Evolutionary conservation across 2,329 filamentous ascomycete genomes (phyloP).

Genomic region (Calycina marina): DNA sequence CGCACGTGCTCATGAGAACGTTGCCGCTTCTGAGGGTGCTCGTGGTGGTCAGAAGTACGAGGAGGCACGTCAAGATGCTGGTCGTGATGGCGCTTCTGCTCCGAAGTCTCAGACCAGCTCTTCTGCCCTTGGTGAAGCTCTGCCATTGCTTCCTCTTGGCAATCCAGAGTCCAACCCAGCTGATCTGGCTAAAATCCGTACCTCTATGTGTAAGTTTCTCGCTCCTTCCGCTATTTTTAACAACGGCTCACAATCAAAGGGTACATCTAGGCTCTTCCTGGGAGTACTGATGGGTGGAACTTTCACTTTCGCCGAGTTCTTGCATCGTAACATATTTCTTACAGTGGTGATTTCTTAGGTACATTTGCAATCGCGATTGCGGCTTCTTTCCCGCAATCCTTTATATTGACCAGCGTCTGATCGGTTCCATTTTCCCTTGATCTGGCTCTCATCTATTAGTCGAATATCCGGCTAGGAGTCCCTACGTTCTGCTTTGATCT

Average conservation of each 20-base stretch:
- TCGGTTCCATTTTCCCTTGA: neutral
- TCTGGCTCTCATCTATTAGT: neutral
- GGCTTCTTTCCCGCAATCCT: no score
- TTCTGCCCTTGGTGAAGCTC: conserved; percentile 7
- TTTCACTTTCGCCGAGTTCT: no score
- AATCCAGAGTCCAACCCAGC: conserved; percentile 3
- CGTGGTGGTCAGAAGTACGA: conserved; percentile 28
- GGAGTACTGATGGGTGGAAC: no score
- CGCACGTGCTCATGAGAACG: conserved; percentile 57
- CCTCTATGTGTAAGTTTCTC: conserved; percentile 14
- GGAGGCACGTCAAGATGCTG: conserved; percentile 14
- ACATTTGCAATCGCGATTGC: no score
- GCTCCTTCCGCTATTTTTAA: neutral
- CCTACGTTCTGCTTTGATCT: no score
- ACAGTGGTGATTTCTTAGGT: no score
- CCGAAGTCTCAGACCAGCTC: conserved; percentile 13
- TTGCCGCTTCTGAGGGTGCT: conserved; percentile 30
- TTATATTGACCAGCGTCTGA: neutral
- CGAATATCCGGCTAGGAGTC: neutral
- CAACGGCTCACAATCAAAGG: conserved; percentile 3
- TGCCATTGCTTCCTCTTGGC: conserved; percentile 18
- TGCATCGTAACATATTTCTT: no score
- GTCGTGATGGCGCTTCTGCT: conserved; percentile 3
- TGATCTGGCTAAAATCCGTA: conserved; percentile 10
- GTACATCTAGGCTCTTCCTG: conserved; percentile 21